phyloP scores from a whole-genome alignment of 2,329 filamentous ascomycete genomes.

The Kalaharituber pfeilii region DNA sequence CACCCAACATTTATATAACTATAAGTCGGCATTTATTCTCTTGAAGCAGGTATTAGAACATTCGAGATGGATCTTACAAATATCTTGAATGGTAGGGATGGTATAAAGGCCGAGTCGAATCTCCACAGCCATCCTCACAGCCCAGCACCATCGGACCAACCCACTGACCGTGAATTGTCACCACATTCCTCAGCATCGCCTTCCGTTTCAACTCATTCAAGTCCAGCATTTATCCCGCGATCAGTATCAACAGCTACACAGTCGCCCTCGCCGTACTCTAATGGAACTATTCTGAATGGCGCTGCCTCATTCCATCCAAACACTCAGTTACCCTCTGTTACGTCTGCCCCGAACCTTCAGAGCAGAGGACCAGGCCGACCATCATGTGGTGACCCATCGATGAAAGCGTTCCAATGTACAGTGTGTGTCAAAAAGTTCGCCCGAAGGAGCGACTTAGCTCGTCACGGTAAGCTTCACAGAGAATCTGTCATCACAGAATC shows the following conservation, averaged over 20 bases:
- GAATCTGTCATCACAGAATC: neutral
- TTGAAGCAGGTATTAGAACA: slow-evolving; percentile 7
- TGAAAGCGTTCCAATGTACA: slow-evolving; percentile 73
- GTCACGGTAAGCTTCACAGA: slow-evolving; percentile 55
- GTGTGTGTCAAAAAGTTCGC: slow-evolving; percentile 87
- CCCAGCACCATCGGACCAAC: slow-evolving; percentile 14
- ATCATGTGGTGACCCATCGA: slow-evolving; percentile 17
- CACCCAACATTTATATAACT: neutral
- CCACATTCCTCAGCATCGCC: slow-evolving; percentile 15
- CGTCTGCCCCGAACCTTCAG: neutral
- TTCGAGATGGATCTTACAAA: slow-evolving; percentile 18
- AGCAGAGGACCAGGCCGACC: slow-evolving; percentile 17
- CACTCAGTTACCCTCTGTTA: neutral
- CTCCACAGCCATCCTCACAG: slow-evolving; percentile 12
- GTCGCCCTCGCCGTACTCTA: neutral
- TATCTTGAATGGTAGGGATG: slow-evolving; percentile 17
- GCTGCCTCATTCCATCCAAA: neutral
- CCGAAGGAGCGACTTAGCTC: slow-evolving; percentile 75
- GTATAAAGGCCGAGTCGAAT: neutral
- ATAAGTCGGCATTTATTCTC: neutral
- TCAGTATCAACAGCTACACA: neutral
- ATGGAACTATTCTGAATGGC: no score
- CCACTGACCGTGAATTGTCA: slow-evolving; percentile 14
- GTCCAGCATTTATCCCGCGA: neutral
- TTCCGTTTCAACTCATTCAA: slow-evolving; percentile 14